phyloP scores from a whole-genome alignment of 2,329 filamentous ascomycete genomes.

The Aspergillus eucalypticola region DNA sequence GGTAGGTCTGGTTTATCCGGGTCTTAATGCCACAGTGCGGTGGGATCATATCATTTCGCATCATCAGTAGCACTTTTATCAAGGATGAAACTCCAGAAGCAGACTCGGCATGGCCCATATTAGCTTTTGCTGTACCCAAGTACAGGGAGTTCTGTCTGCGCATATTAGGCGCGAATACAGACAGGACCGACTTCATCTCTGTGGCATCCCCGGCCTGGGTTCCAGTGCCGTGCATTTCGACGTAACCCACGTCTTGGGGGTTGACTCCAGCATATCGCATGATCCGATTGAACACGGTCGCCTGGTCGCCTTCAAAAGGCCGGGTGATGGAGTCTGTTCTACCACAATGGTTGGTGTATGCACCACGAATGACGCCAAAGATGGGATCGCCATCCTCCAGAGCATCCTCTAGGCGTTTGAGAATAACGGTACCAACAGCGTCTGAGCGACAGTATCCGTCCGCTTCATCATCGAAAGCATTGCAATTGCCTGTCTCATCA shows the following conservation, averaged over 20 bases:
- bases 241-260: conserved; percentile 74
- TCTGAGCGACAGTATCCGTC: conserved; percentile 84
- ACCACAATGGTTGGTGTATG: conserved; percentile 78
- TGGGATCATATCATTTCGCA: conserved; percentile 34
- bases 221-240: conserved; percentile 88
- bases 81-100: conserved; percentile 55
- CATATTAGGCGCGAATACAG: conserved; percentile 58
- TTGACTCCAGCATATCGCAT: conserved; percentile 72
- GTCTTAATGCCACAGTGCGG: conserved; percentile 40
- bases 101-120: conserved; percentile 64
- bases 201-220: conserved; percentile 78
- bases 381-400: conserved; percentile 68
- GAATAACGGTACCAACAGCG: conserved; percentile 69
- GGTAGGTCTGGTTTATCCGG: conserved; percentile 49
- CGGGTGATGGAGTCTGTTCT: conserved; percentile 81
- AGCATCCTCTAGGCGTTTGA: conserved; percentile 80
- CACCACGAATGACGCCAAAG: conserved; percentile 73
- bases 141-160: conserved; percentile 50
- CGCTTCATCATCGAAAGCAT: conserved; percentile 77
- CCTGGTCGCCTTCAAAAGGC: conserved; percentile 75
- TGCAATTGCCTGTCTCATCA: conserved; percentile 64
- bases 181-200: conserved; percentile 76
- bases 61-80: conserved; percentile 41
- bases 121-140: conserved; percentile 65
- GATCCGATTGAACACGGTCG: conserved; percentile 67